These are phyloP conservation scores for Cylindrotheca closterium DNA, from an alignment of 108 stramenopile genomes.

Conservation along the genomic window DNA sequence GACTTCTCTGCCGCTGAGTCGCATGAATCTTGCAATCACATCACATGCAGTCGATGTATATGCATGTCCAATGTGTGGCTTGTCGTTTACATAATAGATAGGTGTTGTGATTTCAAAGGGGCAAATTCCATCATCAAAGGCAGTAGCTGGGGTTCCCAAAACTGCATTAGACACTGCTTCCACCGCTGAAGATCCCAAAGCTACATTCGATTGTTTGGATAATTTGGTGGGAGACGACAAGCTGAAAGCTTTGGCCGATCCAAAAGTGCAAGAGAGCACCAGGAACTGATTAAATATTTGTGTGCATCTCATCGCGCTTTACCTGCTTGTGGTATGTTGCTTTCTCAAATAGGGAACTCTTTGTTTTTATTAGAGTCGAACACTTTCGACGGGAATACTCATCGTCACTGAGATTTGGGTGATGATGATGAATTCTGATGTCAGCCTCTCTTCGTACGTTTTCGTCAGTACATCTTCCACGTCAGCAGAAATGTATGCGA, in stretches of 20 bases:
- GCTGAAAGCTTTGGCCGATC: not conserved
- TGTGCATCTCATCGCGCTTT: not conserved
- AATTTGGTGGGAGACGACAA: not conserved
- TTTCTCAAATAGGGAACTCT: no score
- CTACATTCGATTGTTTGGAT: not conserved
- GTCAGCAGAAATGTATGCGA: no score
- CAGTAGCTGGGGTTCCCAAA: not conserved
- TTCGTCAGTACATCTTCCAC: no score
- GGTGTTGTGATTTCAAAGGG: constrained; percentile 97
- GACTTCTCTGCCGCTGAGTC: constrained; percentile 84
- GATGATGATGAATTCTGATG: no score
- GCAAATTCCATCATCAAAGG: constrained; percentile 62
- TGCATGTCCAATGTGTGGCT: constrained; percentile 99
- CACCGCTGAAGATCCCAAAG: not conserved
- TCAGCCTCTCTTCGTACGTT: no score
- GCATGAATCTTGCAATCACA: constrained; percentile 93
- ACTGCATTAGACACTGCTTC: not conserved
- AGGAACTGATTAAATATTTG: not conserved
- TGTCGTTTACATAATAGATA: constrained; percentile 98
- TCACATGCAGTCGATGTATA: constrained; percentile 96
- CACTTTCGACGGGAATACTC: no score
- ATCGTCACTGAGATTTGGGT: no score
- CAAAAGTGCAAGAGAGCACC: not conserved
- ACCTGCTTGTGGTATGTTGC: no score
- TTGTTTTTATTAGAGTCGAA: no score